Conservation (phyloP, 2,329 filamentous ascomycete genomes). For the Ceratocystis cubensis region DNA sequence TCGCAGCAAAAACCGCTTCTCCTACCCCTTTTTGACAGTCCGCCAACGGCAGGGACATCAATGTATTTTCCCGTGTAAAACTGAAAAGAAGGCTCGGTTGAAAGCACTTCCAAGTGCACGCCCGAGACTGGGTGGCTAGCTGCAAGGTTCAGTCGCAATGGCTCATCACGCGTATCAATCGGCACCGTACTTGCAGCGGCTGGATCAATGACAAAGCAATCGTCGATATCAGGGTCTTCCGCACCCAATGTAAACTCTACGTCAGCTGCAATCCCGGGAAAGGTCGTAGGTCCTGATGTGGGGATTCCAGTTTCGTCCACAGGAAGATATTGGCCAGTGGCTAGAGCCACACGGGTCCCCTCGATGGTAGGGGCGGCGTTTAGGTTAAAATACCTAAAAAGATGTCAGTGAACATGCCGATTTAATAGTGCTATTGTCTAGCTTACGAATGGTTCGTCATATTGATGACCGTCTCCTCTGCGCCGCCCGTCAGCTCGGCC, state of each 20-base stretch:
- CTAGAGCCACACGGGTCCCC: conserved; percentile 54
- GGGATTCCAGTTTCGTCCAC: conserved; percentile 65
- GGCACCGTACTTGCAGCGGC: conserved; percentile 34
- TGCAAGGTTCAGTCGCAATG: conserved; percentile 54
- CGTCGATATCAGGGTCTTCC: conserved; percentile 64
- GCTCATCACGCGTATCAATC: conserved; percentile 49
- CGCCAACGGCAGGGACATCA: conserved; percentile 56
- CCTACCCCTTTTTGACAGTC: conserved; percentile 48
- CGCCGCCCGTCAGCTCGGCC: conserved; percentile 63
- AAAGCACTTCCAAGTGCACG: conserved; percentile 73
- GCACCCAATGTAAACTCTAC: conserved; percentile 60
- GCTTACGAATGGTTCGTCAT: conserved; percentile 76
- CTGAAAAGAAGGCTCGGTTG: conserved; percentile 92
- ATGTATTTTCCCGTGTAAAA: conserved; percentile 89
- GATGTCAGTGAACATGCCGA: not conserved
- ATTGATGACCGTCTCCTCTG: conserved; percentile 82
- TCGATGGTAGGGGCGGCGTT: conserved; percentile 41
- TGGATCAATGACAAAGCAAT: conserved; percentile 74
- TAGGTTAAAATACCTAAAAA: conserved; percentile 50
- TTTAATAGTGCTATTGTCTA: not conserved
- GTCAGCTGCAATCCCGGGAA: conserved; percentile 51
- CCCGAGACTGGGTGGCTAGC: conserved; percentile 62
- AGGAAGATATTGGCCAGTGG: conserved; percentile 53
- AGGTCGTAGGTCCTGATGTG: conserved; percentile 50
- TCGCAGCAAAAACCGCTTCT: conserved; percentile 83